phyloP scores from a whole-genome alignment of 2,329 filamentous ascomycete genomes.

The Huntiella bhutanensis region DNA sequence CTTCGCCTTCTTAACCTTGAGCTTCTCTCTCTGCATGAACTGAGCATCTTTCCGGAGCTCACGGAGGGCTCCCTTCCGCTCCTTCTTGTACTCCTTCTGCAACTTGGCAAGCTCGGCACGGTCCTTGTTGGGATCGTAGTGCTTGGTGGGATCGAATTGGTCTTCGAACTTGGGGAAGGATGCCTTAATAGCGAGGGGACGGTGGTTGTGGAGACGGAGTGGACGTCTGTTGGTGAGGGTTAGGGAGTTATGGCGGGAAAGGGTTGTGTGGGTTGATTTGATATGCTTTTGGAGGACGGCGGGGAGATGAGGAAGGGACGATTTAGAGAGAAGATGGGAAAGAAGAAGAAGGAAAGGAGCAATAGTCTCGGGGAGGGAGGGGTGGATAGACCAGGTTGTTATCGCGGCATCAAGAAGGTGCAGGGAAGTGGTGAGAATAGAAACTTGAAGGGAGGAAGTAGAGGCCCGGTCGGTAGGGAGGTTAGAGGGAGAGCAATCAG shows the following conservation, averaged over 20 bases:
- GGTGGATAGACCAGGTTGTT: slow-evolving; percentile 53
- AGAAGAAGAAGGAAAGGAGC: slow-evolving; percentile 41
- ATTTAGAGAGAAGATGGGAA: slow-evolving; percentile 32
- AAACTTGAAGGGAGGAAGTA: slow-evolving; percentile 27
- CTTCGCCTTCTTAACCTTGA: slow-evolving; percentile 80
- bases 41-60: slow-evolving; percentile 89
- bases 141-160: slow-evolving; percentile 78
- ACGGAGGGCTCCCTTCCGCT: slow-evolving; percentile 84
- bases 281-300: slow-evolving; percentile 22
- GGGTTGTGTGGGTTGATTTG: slow-evolving; percentile 24
- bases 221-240: slow-evolving; percentile 53
- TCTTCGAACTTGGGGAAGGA: slow-evolving; percentile 93
- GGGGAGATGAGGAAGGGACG: slow-evolving; percentile 20
- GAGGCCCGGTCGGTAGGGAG: slow-evolving; percentile 16
- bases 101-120: slow-evolving; percentile 71
- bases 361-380: slow-evolving; percentile 51
- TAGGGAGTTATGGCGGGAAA: slow-evolving; percentile 37
- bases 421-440: slow-evolving; percentile 42
- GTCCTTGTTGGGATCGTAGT: slow-evolving; percentile 91
- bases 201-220: slow-evolving; percentile 75
- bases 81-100: slow-evolving; percentile 78
- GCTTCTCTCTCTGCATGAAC: slow-evolving; percentile 79
- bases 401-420: slow-evolving; percentile 49
- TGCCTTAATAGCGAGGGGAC: slow-evolving; percentile 69
- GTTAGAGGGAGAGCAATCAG: slow-evolving; percentile 29